A percentile compares a stretch with the other conserved stretches of the same genome.
These are phyloP conservation scores for Hymenoscyphus repandus DNA, from an alignment of 2,329 filamentous ascomycete species.

Conservation along the genomic window DNA sequence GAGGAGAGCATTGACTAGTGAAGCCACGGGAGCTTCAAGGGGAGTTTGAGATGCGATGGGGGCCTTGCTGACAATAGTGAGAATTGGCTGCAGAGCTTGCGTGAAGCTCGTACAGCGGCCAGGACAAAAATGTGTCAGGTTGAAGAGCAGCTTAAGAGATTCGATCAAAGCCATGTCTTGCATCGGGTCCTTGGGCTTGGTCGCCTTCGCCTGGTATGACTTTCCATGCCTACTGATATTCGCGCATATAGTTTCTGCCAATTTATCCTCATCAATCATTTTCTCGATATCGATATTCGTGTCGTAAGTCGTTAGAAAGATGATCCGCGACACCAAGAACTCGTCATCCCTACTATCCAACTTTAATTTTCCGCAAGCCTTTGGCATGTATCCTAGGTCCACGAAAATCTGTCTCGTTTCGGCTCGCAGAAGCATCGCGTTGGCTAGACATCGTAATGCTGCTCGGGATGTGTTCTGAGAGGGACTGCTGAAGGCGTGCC, in stretches of 20 bases:
- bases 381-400: conserved; percentile 60
- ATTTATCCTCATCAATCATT: conserved; percentile 59
- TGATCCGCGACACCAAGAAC: conserved; percentile 73
- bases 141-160: conserved; percentile 84
- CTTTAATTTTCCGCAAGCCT: conserved; percentile 66
- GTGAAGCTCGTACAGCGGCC: conserved; percentile 58
- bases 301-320: conserved; percentile 76
- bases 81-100: conserved; percentile 61
- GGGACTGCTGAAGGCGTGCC: conserved; percentile 66
- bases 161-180: conserved; percentile 77
- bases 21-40: conserved; percentile 65
- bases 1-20: conserved; percentile 73
- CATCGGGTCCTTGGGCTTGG: conserved; percentile 46
- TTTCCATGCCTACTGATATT: conserved; percentile 68
- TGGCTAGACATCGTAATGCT: conserved; percentile 77
- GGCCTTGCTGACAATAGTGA: conserved; percentile 61
- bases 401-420: conserved; percentile 68
- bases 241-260: conserved; percentile 63
- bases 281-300: conserved; percentile 61
- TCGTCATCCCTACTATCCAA: conserved; percentile 76
- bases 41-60: conserved; percentile 57
- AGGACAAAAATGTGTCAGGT: conserved; percentile 71
- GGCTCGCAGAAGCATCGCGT: conserved; percentile 68
- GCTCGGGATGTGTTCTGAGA: conserved; percentile 63
- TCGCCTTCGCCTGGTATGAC: conserved; percentile 36